Percentiles rank a stretch among this genome's conserved stretches.
These are phyloP conservation scores for Cytospora piceicola DNA, from an alignment of 2,329 filamentous ascomycete species.

Conservation along the genomic window DNA sequence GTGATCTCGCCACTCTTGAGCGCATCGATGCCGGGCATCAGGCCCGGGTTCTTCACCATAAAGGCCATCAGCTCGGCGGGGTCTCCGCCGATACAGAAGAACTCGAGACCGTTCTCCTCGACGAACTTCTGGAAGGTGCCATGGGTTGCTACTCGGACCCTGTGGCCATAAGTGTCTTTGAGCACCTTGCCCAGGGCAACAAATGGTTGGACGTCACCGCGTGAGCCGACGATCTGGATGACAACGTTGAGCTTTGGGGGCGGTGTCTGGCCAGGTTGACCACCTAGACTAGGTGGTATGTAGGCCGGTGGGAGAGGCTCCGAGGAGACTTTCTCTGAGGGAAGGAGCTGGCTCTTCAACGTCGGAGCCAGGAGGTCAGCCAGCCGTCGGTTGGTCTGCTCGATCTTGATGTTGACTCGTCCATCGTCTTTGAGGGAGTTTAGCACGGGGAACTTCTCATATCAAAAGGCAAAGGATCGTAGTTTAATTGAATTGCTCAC, in stretches of 20 bases:
- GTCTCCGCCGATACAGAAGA: conserved; percentile 77
- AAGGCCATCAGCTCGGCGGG: conserved; percentile 81
- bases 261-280: conserved; percentile 59
- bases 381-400: conserved; percentile 68
- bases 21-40: conserved; percentile 82
- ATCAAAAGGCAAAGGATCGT: conserved; percentile 10
- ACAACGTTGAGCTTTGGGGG: conserved; percentile 69
- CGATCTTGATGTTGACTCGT: conserved; percentile 78
- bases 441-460: neutral
- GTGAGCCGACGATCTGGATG: conserved; percentile 74
- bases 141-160: conserved; percentile 76
- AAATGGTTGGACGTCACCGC: conserved; percentile 78
- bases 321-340: conserved; percentile 41
- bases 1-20: conserved; percentile 77
- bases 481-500: conserved; percentile 41
- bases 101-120: conserved; percentile 72
- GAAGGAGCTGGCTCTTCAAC: conserved; percentile 60
- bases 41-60: conserved; percentile 86
- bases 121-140: conserved; percentile 70
- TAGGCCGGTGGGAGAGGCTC: conserved; percentile 66
- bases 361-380: conserved; percentile 70
- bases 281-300: conserved; percentile 73
- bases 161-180: conserved; percentile 67
- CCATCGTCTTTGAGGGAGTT: conserved; percentile 63
- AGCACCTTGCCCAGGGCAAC: conserved; percentile 69